Base-by-base conservation (phyloP, 2,329 filamentous ascomycete genomes). In the Epichloe aotearoae region DNA sequence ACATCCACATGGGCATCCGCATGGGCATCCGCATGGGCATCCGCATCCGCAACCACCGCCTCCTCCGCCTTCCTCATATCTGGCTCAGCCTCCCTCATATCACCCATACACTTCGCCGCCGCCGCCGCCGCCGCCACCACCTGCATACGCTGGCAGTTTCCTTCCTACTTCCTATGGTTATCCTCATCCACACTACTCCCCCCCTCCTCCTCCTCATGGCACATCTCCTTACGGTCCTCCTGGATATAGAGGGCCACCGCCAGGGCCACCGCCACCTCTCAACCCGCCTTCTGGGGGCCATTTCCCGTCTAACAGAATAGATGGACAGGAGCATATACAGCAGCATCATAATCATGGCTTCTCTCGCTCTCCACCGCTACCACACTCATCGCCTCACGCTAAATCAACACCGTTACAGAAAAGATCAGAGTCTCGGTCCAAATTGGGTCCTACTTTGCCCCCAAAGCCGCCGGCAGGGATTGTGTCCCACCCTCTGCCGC, bases 401-500 rank as follows among this genome's bases (percentile, higher is more conserved):
- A 48, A 17, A n/a, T 30, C 38, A 12, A 19, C 41, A 15, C 20
- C 46, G 12, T 23, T 41, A 30, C 45, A 41, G 33, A 48, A 37
- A 38, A 44, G 42, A 26, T 34, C 38, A 30, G 30, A 43, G 17
- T n/a, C 39, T 23, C 38, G 46, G 17, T 38, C 42, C 40, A 42
- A 39, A 20, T 23, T 49, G 17, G 38, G 49, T 17, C 39, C 47
- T 34, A 50, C 33, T 17, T 41, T 54, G 41, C 52, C 50, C 23
- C 47, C 47, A 3, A 58, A 52, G 36, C 52, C 55, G 6, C 50
- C 53, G 38, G 37, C 6, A 20, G 44, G 52, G n/a, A 42, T 51
- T 46, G 40, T 20, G 55, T 33, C 55, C 19, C 56, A 60, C 30
- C 58, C 63, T 6, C 59, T 66, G 7, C 64, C 64, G 5, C 63